Base-by-base conservation (phyloP, 108 stramenopile genomes). In the Schizochytrium sp. region DNA sequence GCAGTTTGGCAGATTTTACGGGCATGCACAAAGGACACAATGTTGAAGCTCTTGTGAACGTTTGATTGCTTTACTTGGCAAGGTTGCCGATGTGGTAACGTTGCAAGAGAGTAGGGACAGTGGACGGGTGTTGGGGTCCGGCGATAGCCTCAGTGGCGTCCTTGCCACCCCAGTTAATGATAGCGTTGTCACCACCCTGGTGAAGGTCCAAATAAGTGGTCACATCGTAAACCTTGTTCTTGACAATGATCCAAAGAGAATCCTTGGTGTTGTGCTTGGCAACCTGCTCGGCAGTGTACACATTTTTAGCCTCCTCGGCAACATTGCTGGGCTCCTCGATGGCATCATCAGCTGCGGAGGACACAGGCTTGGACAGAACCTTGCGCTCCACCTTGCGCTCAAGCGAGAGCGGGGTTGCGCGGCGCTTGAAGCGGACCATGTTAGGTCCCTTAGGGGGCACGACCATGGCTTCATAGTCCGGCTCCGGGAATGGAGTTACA, bases 401-500 rank as follows among this genome's bases (percentile, higher is more conserved):
- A n/a, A 53, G 13, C 50, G 76, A 83, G 28, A 83, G n/a, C n/a
- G 76, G 76, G 5, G 76, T 83, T 5, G 45, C 42, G 57, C 87
- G 89, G 60, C 89, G 94, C 89, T 92, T 95, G 95, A 97, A 97
- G 28, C 93, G 88, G 4, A 98, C 93, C 56, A 91, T 93, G 92
- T 96, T 96, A 89, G 97, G 95, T 53, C 97, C 98, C 93, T 97
- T 97, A 58, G 98, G 98, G 42, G 98, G 98, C 15, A 99, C 99
- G n/a, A 99, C 99, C 97, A 99, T 98, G 89, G 97, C 97, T 87
- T 94, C 95, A 94, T 98, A 99, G 92, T 98, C 96, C 88, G 96
- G 90, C 61, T 94, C 94, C 5, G 99, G 99, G 87, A 99, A 87
- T 57, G 91, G 90, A n/a, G 93, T 89, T 58, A 96, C 94, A 60